Base-by-base conservation (phyloP, 805 yeast genomes). In the Tetrapisispora pingtungensis region DNA sequence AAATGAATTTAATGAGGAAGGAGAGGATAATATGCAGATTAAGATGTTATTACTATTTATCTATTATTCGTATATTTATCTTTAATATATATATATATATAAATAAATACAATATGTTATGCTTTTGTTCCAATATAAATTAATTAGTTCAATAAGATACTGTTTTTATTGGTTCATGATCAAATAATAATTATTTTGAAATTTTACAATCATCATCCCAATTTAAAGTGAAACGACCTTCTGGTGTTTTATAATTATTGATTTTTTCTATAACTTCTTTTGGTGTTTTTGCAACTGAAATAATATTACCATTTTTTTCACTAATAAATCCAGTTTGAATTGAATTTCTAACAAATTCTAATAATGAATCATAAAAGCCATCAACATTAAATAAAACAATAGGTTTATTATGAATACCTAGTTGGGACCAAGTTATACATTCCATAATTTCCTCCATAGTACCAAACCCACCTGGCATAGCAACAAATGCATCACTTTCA, bases 401-500 rank as follows among this genome's bases (percentile, higher is more conserved):
- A 26, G 96, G 95, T 62, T 82, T 82, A 49, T 71, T 67, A 63
- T 87, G 96, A 52, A 87, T 86, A 30, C 89, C 93, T 55, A 87
- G 71, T 69, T 87, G 96, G 41, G 80, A 78, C 96, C 96, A 87
- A 4, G 96, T 87, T 47, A 83, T 82, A 44, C 85, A 82, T 68
- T 87, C 96, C 81, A 86, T 80, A 49, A 87, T 70, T 66, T 87
- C 96, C 64, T 87, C 96, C 58, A 85, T 66, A 7, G 95, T 86
- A 41, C 96, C 96, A 60, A 79, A 86, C 2, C 96, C 96, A 49
- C 96, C 96, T 13, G 96, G 95, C 67, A 87, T 72, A 0, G 95
- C 95, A 37, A 87, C 76, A 63, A 87, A 87, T 0, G 90, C 94
- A 52, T 78, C 78, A n/a, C 90, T 81, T 61, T 83, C 89, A 56